Evolutionary conservation across 2,329 filamentous ascomycete species (phyloP), one percentile per base, ranked within the genome.

Genomic region (Dothistroma septosporum): DNA sequence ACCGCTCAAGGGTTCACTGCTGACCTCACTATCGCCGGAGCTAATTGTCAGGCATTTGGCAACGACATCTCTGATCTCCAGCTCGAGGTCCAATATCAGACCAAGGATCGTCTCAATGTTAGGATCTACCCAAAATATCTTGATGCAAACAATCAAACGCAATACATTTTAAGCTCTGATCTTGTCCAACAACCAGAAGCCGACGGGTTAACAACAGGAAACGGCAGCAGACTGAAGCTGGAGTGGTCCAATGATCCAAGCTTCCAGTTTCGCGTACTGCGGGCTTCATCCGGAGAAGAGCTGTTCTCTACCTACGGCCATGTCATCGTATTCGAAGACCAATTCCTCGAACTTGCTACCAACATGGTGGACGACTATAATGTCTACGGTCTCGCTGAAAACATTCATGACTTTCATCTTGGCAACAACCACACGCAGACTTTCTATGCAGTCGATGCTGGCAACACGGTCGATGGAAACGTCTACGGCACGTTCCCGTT

Each of bases 401-500:
- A 64, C 48, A 66, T 71, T 10, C 70, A 66, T 35, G 57, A 58
- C 9, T 72, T 72, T 58, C 62, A 67, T 2, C 58, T 72, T 2
- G 69, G 69, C 10, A 69, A 63, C 47, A 68, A 71, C 56, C 67
- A 64, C 53, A 71, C 70, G 4, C 70, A 71, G 53, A 71, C 69
- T 2, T 68, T 71, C 59, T 71, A 68, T 50, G 68, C 67, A 1
- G 71, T 70, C 53, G 70, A 72, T 37, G 60, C 68, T 7, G 67
- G 41, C 16, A 53, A 59, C 31, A 37, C 46, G 12, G 52, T 68
- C 14, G 69, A 72, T 57, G 65, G 65, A 41, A 72, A 73, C 50
- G 65, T 60, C 4, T 68, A 74, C 54, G 66, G 70, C 21, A 68
- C 67, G n/a, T 70, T 72, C 53, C 72, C 72, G 4, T 66, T 74